Conservation (phyloP, 768 basidiomycete genomes). For the Trametes villosa region DNA sequence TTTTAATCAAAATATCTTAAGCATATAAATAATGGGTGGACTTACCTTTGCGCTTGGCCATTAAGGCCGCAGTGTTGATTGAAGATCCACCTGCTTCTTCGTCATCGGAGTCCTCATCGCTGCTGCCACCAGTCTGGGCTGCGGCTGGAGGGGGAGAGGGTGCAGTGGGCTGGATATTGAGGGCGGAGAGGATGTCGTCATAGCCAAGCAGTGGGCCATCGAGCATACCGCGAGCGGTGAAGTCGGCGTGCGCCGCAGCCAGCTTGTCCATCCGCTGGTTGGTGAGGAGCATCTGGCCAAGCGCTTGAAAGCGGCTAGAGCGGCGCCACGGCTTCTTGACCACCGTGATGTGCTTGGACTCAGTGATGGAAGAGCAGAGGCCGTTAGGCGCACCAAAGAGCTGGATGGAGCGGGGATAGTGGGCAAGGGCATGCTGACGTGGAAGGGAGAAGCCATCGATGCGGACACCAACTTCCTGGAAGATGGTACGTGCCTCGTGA, state of each 20-base stretch:
- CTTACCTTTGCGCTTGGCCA: background rate
- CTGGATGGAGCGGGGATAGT: conserved; percentile 23
- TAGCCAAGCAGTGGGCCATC: background rate
- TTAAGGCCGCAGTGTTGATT: too few relatives aligned
- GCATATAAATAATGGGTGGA: too few relatives aligned
- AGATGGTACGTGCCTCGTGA: conserved; percentile 20
- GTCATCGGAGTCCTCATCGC: too few relatives aligned
- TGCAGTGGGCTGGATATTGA: background rate
- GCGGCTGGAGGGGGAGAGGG: background rate
- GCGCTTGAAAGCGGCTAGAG: conserved; percentile 21
- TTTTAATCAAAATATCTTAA: background rate
- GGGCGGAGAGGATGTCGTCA: background rate
- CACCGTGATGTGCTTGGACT: conserved; percentile 31
- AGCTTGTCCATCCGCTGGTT: conserved; percentile 33
- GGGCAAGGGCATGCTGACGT: conserved; percentile 24
- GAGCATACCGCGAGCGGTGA: conserved; percentile 23
- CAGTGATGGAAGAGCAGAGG: conserved; percentile 33
- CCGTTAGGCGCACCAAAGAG: conserved; percentile 31
- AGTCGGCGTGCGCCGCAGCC: conserved; percentile 23
- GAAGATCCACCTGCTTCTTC: too few relatives aligned
- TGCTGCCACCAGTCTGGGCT: too few relatives aligned
- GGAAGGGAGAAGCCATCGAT: conserved; percentile 27
- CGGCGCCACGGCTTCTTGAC: conserved; percentile 32
- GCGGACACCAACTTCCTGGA: conserved; percentile 15
- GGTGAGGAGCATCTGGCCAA: conserved; percentile 29